Evolutionary conservation across 1,284 basidiomycete species (phyloP).

Genomic region (Trichosporon coremiiforme): DNA sequence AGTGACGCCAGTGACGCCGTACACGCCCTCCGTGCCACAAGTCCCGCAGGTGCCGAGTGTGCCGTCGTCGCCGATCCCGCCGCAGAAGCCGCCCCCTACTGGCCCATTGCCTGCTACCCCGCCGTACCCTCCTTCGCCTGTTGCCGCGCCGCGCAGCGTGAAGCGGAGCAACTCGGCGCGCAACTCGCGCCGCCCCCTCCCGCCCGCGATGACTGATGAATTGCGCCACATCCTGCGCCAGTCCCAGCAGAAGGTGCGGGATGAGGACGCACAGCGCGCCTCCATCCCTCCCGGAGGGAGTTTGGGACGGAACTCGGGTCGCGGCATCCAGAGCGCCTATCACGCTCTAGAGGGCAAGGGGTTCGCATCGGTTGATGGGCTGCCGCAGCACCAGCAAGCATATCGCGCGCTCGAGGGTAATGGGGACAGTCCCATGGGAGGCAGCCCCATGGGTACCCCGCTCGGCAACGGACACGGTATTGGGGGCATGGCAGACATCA

Average conservation of each 20-base stretch:
- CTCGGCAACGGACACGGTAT: background rate
- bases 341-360: background rate
- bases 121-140: background rate
- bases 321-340: constrained; percentile 8
- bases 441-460: too few relatives aligned
- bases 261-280: background rate
- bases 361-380: background rate
- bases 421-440: background rate
- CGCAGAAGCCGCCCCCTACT: constrained; percentile 7
- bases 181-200: constrained; percentile 14
- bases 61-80: constrained; percentile 16
- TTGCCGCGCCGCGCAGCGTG: background rate
- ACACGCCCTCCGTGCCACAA: background rate
- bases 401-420: background rate
- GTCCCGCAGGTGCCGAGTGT: constrained; percentile 3
- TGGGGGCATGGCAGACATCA: constrained; percentile 5
- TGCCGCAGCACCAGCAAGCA: constrained; percentile 6
- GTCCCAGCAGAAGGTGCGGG: constrained; percentile 10
- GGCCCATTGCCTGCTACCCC: background rate
- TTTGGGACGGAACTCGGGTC: background rate
- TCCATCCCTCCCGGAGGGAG: background rate
- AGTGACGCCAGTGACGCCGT: constrained; percentile 10
- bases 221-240: constrained; percentile 15
- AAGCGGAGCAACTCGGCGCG: constrained; percentile 14
- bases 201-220: constrained; percentile 10